A percentile compares a stretch with the other conserved stretches of the same genome.
phyloP scores from a whole-genome alignment of 768 basidiomycete species.

The Scleroderma citrinum region DNA sequence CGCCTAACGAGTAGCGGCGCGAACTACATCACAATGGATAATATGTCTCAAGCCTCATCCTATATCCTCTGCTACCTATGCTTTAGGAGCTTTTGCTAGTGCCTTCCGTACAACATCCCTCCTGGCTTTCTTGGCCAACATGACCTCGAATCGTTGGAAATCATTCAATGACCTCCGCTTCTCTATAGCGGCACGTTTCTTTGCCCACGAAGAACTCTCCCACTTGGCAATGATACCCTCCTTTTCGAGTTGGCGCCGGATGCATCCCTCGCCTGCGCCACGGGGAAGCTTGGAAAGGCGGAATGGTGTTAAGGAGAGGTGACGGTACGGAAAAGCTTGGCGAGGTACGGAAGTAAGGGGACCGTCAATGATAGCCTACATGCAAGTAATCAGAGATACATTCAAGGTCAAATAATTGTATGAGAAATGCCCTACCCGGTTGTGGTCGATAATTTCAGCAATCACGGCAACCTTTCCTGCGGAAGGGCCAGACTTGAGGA shows the following conservation, averaged over 20 bases:
- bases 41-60: not conserved
- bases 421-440: slow-evolving; percentile 61
- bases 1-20: no score
- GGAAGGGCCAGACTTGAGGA: slow-evolving; percentile 83
- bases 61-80: slow-evolving; percentile 19
- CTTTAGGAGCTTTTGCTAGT: slow-evolving; percentile 51
- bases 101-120: slow-evolving; percentile 72
- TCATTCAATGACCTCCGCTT: slow-evolving; percentile 76
- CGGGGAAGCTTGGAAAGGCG: slow-evolving; percentile 81
- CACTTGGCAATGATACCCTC: slow-evolving; percentile 82
- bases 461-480: slow-evolving; percentile 92
- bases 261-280: slow-evolving; percentile 70
- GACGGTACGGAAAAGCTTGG: slow-evolving; percentile 86
- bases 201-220: slow-evolving; percentile 83
- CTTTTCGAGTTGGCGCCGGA: slow-evolving; percentile 86
- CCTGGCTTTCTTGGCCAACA: slow-evolving; percentile 85
- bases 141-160: slow-evolving; percentile 86
- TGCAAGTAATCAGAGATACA: not conserved
- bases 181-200: slow-evolving; percentile 71
- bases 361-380: slow-evolving; percentile 91
- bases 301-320: slow-evolving; percentile 87
- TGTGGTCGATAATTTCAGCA: slow-evolving; percentile 98
- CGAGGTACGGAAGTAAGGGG: slow-evolving; percentile 89
- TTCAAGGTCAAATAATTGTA: not conserved
- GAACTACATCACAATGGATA: not conserved